A percentile compares a stretch with the other conserved stretches of the same genome.
These are phyloP conservation scores for Antitrichia curtipendula DNA, from an alignment of 225 moss, liverwort and hornwort genomes.

Conservation along the genomic window DNA sequence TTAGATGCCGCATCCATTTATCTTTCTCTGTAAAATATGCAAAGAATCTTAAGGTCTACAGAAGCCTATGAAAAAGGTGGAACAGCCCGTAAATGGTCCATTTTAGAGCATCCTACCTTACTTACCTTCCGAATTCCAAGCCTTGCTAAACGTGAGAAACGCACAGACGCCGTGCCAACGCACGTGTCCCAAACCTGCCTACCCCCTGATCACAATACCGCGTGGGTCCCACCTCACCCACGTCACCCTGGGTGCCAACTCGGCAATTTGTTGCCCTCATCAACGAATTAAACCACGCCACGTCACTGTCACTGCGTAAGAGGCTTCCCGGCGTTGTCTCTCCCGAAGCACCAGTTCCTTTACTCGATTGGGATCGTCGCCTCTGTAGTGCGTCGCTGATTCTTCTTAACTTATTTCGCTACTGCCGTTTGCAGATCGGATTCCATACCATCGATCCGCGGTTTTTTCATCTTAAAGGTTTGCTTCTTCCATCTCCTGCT, in stretches of 20 bases:
- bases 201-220: neutral
- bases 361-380: neutral
- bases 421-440: neutral
- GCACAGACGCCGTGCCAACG: neutral
- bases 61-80: no score
- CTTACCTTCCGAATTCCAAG: neutral
- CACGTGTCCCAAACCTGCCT: neutral
- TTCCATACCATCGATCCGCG: neutral
- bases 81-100: no score
- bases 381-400: neutral
- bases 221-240: neutral
- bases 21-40: no score
- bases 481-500: neutral
- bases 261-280: neutral
- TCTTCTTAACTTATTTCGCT: neutral
- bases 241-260: neutral
- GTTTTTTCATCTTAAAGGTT: neutral
- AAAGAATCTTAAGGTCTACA: no score
- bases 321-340: neutral
- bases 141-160: neutral
- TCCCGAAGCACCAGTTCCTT: neutral
- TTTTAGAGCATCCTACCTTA: no score
- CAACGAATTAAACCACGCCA: neutral
- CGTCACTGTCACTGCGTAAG: neutral
- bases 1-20: no score